These are phyloP conservation scores for Dinochytrium kinnereticum DNA, from an alignment of 371 early-diverging fungal species.

Conservation along the genomic window DNA sequence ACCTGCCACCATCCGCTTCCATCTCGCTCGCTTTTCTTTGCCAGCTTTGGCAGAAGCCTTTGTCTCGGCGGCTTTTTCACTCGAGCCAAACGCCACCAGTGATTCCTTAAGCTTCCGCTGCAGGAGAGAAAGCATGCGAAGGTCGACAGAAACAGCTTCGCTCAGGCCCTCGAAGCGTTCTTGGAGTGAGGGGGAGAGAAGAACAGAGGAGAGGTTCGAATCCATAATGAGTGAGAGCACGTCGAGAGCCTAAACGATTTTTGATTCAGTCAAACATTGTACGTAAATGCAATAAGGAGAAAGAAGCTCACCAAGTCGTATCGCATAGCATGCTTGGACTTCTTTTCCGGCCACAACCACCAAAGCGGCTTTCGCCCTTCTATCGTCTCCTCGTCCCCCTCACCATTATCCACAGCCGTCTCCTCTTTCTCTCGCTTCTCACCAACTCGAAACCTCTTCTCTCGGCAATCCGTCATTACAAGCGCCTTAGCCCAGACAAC, in stretches of 20 bases:
- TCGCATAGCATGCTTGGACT: conserved; percentile 8
- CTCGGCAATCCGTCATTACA: not conserved
- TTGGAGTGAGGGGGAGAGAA: conserved; percentile 34
- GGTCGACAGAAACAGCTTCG: conserved; percentile 13
- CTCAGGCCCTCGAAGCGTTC: conserved; percentile 13
- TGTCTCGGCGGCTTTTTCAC: not conserved
- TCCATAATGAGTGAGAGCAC: conserved; percentile 39
- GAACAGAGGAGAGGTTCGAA: conserved; percentile 38
- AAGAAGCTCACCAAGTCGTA: conserved; percentile 22
- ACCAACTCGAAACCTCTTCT: conserved; percentile 2
- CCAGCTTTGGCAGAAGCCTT: conserved; percentile 8
- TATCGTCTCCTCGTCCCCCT: conserved; percentile 13
- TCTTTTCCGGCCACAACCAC: conserved; percentile 13
- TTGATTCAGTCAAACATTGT: not conserved
- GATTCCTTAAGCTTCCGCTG: conserved; percentile 26
- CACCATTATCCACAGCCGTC: conserved; percentile 13
- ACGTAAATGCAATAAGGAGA: not conserved
- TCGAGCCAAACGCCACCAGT: conserved; percentile 21
- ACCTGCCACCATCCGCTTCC: conserved; percentile 46
- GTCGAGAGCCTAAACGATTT: conserved; percentile 36
- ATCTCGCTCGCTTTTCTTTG: conserved; percentile 23
- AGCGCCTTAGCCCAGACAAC: conserved; percentile 26
- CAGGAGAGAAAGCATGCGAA: conserved; percentile 15
- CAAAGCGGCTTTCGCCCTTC: conserved; percentile 15
- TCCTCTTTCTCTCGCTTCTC: conserved; percentile 18